phyloP scores from a whole-genome alignment of 1,284 basidiomycete species.

The Gymnopus androsaceus region DNA sequence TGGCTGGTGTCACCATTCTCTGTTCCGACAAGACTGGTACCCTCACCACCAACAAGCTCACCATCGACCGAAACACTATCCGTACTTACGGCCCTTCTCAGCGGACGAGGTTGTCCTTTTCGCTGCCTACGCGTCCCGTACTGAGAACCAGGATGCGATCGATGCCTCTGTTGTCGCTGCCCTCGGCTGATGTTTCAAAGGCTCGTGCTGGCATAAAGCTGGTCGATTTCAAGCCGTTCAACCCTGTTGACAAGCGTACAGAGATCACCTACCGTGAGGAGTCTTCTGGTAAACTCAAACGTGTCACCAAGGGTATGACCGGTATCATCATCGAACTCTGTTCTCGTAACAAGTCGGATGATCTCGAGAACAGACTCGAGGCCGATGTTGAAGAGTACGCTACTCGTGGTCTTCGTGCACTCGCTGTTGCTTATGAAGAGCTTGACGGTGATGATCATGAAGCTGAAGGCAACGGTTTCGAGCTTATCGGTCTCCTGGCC shows the following conservation, averaged over 20 bases:
- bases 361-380: slow-evolving; percentile 89
- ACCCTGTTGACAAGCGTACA: slow-evolving; percentile 98
- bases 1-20: slow-evolving; percentile 95
- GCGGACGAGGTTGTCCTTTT: slow-evolving; percentile 91
- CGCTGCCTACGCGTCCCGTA: slow-evolving; percentile 94
- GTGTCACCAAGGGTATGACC: slow-evolving; percentile 99
- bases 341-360: slow-evolving; percentile 94
- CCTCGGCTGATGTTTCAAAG: slow-evolving; percentile 67
- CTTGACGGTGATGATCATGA: slow-evolving; percentile 81
- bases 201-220: slow-evolving; percentile 94
- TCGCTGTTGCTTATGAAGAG: slow-evolving; percentile 96
- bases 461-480: slow-evolving; percentile 91
- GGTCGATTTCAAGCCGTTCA: slow-evolving; percentile 99
- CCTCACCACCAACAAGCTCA: slow-evolving; percentile 98
- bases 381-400: slow-evolving; percentile 96
- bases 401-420: slow-evolving; percentile 93
- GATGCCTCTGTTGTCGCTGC: slow-evolving; percentile 86
- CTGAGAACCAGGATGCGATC: slow-evolving; percentile 98
- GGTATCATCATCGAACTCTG: slow-evolving; percentile 95
- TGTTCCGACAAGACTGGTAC: slow-evolving; percentile 99
- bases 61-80: slow-evolving; percentile 92
- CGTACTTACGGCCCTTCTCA: slow-evolving; percentile 88
- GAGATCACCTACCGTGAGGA: slow-evolving; percentile 98
- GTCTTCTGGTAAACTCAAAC: slow-evolving; percentile 91
- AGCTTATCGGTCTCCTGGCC: slow-evolving; percentile 94